phyloP scores from a whole-genome alignment of 768 basidiomycete species.

The Mycena amicta region DNA sequence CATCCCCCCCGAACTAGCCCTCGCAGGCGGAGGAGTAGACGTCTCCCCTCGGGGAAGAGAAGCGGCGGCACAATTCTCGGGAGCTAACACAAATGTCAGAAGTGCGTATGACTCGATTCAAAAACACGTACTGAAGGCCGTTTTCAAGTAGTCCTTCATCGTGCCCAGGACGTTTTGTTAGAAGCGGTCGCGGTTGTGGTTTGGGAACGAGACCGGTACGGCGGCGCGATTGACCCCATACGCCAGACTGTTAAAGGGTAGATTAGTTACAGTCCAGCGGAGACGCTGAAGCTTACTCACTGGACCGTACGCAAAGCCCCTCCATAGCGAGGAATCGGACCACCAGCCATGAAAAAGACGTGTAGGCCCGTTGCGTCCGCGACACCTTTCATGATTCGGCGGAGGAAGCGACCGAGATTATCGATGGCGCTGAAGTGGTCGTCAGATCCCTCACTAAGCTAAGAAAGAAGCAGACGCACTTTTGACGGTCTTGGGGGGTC shows the following conservation, averaged over 20 bases:
- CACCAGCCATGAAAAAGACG: not conserved
- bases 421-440: not conserved
- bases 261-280: not conserved
- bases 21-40: not conserved
- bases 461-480: not conserved
- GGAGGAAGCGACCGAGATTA: not conserved
- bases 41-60: not conserved
- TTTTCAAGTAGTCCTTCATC: constrained; percentile 8
- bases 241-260: not conserved
- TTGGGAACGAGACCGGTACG: not conserved
- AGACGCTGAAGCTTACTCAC: not conserved
- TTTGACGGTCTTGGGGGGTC: not conserved
- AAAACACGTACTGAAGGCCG: constrained; percentile 7
- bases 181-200: constrained; percentile 1
- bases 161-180: not conserved
- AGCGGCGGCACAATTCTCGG: not conserved
- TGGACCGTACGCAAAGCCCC: constrained; percentile 6
- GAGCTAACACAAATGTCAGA: not conserved
- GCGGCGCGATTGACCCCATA: not conserved
- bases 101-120: not conserved
- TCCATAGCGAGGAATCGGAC: constrained; percentile 3
- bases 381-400: constrained; percentile 2
- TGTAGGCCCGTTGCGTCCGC: constrained; percentile 4
- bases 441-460: not conserved
- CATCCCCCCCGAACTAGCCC: not conserved